Percentiles rank a stretch among this genome's conserved stretches.
Evolutionary conservation across 129 eudicot genomes (phyloP).

Genomic region (Tanacetum coccineum): DNA sequence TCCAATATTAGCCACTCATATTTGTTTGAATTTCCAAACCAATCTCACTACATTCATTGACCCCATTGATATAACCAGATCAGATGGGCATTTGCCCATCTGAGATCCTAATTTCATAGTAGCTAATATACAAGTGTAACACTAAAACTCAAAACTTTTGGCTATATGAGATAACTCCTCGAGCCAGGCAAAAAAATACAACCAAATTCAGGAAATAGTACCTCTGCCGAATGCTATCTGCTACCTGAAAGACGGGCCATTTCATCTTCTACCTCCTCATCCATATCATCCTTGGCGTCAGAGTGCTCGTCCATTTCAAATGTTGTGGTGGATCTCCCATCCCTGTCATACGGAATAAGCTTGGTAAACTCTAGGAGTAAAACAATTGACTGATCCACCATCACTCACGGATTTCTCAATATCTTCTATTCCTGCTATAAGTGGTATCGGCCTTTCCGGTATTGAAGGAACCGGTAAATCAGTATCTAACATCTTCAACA

Average conservation of each 20-base stretch:
- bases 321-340: neutral
- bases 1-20: too few species aligned
- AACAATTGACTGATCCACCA: constrained; percentile 62
- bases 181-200: neutral
- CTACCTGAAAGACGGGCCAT: constrained; percentile 30
- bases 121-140: constrained; percentile 26
- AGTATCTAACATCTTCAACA: constrained; percentile 67
- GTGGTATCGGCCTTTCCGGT: constrained; percentile 83
- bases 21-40: too few species aligned
- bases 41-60: too few species aligned
- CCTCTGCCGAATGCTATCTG: constrained; percentile 8
- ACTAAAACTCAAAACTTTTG: constrained; percentile 12
- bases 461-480: constrained; percentile 64
- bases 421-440: constrained; percentile 57
- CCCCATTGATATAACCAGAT: neutral
- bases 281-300: constrained; percentile 13
- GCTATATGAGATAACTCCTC: neutral
- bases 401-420: constrained; percentile 71
- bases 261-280: constrained; percentile 12
- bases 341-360: constrained; percentile 1
- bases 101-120: neutral
- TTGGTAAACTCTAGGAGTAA: constrained; percentile 58
- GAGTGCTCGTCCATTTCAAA: constrained; percentile 16
- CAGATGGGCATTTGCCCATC: neutral
- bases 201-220: neutral